phyloP scores from a whole-genome alignment of 2,329 filamentous ascomycete genomes.

The Hypoxylon sp. region DNA sequence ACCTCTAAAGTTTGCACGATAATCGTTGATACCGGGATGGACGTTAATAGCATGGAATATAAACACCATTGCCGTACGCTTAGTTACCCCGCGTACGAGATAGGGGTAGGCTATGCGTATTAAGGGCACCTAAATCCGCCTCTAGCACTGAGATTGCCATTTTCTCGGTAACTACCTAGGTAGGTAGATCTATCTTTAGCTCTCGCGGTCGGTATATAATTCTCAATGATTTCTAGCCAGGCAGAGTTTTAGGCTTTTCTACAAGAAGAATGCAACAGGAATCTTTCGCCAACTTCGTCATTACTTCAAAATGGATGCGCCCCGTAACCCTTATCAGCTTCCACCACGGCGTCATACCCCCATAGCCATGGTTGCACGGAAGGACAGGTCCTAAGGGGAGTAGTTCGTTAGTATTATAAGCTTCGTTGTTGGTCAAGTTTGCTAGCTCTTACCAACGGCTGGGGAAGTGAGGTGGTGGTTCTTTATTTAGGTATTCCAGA shows the following conservation, averaged over 20 bases:
- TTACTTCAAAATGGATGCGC: constrained; percentile 26
- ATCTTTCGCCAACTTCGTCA: neutral
- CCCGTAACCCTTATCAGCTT: constrained; percentile 36
- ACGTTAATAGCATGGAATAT: too few species aligned
- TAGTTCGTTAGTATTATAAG: constrained; percentile 19
- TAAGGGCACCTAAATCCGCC: too few species aligned
- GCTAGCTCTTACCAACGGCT: constrained; percentile 41
- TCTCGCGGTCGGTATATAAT: neutral
- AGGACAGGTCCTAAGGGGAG: constrained; percentile 41
- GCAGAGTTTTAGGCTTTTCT: neutral
- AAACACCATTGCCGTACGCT: too few species aligned
- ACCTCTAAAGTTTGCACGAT: too few species aligned
- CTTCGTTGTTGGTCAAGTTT: neutral
- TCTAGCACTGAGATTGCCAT: too few species aligned
- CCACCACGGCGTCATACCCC: constrained; percentile 40
- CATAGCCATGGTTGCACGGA: constrained; percentile 44
- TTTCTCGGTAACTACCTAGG: too few species aligned
- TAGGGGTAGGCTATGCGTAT: too few species aligned
- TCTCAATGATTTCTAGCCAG: neutral
- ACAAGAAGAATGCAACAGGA: neutral
- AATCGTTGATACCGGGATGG: too few species aligned
- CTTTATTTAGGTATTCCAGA: constrained; percentile 27
- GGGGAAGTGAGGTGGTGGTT: constrained; percentile 32
- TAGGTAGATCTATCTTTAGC: too few species aligned
- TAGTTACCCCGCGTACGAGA: too few species aligned